Evolutionary conservation across 2,329 filamentous ascomycete genomes (phyloP), one percentile per base, ranked within the genome.

Genomic region (Xylaria sp.): DNA sequence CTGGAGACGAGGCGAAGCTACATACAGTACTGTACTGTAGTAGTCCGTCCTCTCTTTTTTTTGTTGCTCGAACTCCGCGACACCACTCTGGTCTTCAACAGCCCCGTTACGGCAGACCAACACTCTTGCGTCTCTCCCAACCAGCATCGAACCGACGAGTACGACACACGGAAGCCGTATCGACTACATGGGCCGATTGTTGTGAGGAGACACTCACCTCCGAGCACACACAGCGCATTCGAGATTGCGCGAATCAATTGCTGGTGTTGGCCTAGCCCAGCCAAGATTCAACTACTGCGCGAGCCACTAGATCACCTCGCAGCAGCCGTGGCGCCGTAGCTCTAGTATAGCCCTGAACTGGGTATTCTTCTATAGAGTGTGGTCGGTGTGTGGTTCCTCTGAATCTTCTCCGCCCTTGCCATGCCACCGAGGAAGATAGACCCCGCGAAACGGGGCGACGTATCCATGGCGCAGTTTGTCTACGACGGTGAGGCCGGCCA

Each of bases 351-450:
- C n/a, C n/a, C n/a, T n/a, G n/a, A n/a, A n/a, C n/a, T n/a, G n/a
- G n/a, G n/a, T n/a, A n/a, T n/a, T n/a, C n/a, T n/a, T n/a, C n/a
- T n/a, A 48, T 52, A 48, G 21, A 44, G n/a, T 19, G 5, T 13
- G 35, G 25, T 48, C 15, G 33, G 35, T 29, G 4, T 9, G 17
- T 11, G 4, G 29, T 29, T 35, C 46, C 17, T n/a, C n/a, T n/a
- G n/a, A 35, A 15, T 47, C 60, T 68, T 66, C 55, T 47, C 51
- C 55, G 40, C 57, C 57, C 21, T 48, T 66, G 63, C 68, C 56
- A 87, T 87, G 85, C 82, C 85, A 48, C 79, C 84, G 25, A 80
- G 82, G 54, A 88, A 87, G 73, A 83, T 80, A 65, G 83, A 85
- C 67, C 69, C 75, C 27, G 58, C 71, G 41, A 77, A 77, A 64